Conservation (phyloP, 257 asterid genomes). For the Solanum rostratum region DNA sequence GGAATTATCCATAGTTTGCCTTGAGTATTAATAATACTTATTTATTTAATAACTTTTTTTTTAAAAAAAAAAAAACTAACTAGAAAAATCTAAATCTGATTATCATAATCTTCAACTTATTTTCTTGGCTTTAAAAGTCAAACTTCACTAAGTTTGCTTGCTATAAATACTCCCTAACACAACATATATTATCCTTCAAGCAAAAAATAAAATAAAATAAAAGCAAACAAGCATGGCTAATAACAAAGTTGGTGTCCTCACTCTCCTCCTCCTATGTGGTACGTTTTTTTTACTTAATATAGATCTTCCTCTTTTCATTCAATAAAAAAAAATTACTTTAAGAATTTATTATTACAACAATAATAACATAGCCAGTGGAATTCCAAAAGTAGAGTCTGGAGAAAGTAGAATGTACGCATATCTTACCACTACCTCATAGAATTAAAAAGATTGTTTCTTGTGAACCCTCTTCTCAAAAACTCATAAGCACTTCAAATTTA, state of each 20-base stretch:
- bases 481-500: too few species aligned
- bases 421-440: too few species aligned
- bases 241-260: neutral
- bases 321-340: neutral
- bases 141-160: neutral
- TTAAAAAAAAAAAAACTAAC: too few species aligned
- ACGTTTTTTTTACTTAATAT: neutral
- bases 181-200: neutral
- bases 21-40: too few species aligned
- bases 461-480: too few species aligned
- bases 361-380: too few species aligned
- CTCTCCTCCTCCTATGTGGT: neutral
- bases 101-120: too few species aligned
- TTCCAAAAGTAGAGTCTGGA: too few species aligned
- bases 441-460: too few species aligned
- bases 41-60: too few species aligned
- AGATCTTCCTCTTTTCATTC: neutral
- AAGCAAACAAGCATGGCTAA: neutral
- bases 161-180: neutral
- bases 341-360: neutral
- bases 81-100: too few species aligned
- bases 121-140: neutral
- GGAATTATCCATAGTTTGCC: neutral
- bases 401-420: too few species aligned
- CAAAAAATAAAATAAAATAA: neutral